phyloP scores from a whole-genome alignment of 148 eudicot genomes.

The Euryodendron excelsum region DNA sequence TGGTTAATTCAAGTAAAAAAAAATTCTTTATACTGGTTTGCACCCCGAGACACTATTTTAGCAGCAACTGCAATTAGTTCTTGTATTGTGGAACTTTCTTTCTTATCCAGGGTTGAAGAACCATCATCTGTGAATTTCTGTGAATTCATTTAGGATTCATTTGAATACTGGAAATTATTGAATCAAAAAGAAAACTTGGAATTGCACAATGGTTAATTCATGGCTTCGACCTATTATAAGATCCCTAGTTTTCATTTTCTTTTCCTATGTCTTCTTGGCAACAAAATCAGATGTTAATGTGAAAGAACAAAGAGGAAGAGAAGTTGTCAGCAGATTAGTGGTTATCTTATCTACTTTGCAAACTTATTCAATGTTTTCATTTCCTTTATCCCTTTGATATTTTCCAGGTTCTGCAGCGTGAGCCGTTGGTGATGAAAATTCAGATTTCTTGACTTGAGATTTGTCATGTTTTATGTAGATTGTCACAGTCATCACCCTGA shows the following conservation, averaged over 20 bases:
- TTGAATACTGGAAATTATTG: not conserved
- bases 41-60: not conserved
- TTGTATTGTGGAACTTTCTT: too few species aligned
- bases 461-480: slow-evolving; percentile 50
- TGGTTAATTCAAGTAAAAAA: not conserved
- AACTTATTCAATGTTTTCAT: slow-evolving; percentile 9
- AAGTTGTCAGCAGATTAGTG: too few species aligned
- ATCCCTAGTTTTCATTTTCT: not conserved
- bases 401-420: slow-evolving; percentile 69
- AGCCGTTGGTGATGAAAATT: slow-evolving; percentile 56
- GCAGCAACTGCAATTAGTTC: too few species aligned
- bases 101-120: too few species aligned
- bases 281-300: too few species aligned
- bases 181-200: not conserved
- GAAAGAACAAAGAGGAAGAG: too few species aligned
- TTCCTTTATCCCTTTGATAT: not conserved
- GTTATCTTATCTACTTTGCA: not conserved
- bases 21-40: not conserved
- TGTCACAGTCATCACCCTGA: slow-evolving; percentile 43
- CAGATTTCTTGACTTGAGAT: slow-evolving; percentile 57
- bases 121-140: too few species aligned
- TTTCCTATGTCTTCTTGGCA: too few species aligned
- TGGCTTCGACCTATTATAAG: not conserved
- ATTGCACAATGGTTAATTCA: not conserved
- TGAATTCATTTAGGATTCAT: not conserved